Percentiles rank a stretch among this genome's conserved stretches.
Evolutionary conservation across 2,329 filamentous ascomycete genomes (phyloP).

Genomic region (Pleomassaria siparia): DNA sequence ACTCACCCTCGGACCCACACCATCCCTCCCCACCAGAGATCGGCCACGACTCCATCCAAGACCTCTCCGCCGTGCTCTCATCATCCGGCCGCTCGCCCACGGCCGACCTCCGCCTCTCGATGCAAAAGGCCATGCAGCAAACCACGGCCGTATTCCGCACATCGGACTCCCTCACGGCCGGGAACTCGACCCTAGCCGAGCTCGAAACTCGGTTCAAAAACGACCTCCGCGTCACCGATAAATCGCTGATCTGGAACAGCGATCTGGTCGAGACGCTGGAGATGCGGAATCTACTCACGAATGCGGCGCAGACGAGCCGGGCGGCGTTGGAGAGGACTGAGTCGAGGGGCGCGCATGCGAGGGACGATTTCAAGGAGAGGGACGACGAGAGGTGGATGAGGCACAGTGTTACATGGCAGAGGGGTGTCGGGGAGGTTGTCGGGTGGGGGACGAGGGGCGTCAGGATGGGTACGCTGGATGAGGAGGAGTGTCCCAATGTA

Average conservation of each 20-base stretch:
- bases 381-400: constrained; percentile 50
- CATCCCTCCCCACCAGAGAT: constrained; percentile 37
- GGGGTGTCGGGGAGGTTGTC: constrained; percentile 42
- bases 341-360: constrained; percentile 50
- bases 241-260: constrained; percentile 53
- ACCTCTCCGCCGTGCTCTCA: constrained; percentile 40
- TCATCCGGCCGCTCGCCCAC: constrained; percentile 43
- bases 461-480: constrained; percentile 48
- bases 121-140: constrained; percentile 52
- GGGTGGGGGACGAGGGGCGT: constrained; percentile 47
- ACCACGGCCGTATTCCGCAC: constrained; percentile 52
- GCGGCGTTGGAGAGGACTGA: constrained; percentile 48
- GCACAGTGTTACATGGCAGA: constrained; percentile 53
- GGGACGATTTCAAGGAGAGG: constrained; percentile 50
- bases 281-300: constrained; percentile 50
- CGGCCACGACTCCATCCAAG: constrained; percentile 36
- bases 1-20: constrained; percentile 42
- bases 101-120: constrained; percentile 42
- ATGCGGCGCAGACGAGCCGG: constrained; percentile 51
- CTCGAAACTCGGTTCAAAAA: constrained; percentile 42
- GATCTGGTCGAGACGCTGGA: constrained; percentile 53
- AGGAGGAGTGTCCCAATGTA: constrained; percentile 45
- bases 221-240: constrained; percentile 44
- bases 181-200: constrained; percentile 33
- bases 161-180: constrained; percentile 37